Evolutionary conservation across 2,329 filamentous ascomycete species (phyloP), one percentile per base, ranked within the genome.

Genomic region (Chaetomium globosum): DNA sequence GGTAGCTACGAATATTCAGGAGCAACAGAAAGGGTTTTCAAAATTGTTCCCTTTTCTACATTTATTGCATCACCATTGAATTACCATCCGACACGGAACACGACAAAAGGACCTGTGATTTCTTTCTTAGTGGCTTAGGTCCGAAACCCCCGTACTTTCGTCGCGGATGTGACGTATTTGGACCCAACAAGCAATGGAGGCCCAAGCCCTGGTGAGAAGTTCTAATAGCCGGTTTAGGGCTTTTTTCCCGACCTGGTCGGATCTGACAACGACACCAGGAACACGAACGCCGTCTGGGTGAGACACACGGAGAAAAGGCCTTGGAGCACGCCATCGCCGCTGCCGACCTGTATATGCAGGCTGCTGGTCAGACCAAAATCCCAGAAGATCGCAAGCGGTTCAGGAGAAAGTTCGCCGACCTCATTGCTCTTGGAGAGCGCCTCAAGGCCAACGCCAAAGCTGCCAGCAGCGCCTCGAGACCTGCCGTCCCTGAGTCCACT

Each of bases 261-360:
- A 16, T 57, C 68, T 73, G 36, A 70, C 63, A 23, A 46, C 55
- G 4, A 7, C 51, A 36, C 53, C 74, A 87, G 85, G 81, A 80
- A 76, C 80, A 80, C 68, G 85, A 87, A 75, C 78, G 77, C 65
- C 78, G 78, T 72, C 78, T 89, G 71, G 76, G 80, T 66, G 74
- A 76, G 66, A 80, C 85, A 46, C 74, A 75, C 28, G 84, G 82
- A 56, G 83, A 85, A 69, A 87, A 88, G 71, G 92, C 92, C 52
- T 82, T 97, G 63, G 80, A 87, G 59, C 85, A 91, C 75, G 89
- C 92, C 58, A 92, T 97, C 73, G 81, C 83, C 69, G 91, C 90
- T 4, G 90, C 88, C 26, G 92, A 97, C 75, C 80, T 90, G 59
- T 93, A 95, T 71, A 91, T 97, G 87, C 85, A 86, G 73, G 91